phyloP scores from a whole-genome alignment of 768 basidiomycete species.

The Mycena albidolilacea region DNA sequence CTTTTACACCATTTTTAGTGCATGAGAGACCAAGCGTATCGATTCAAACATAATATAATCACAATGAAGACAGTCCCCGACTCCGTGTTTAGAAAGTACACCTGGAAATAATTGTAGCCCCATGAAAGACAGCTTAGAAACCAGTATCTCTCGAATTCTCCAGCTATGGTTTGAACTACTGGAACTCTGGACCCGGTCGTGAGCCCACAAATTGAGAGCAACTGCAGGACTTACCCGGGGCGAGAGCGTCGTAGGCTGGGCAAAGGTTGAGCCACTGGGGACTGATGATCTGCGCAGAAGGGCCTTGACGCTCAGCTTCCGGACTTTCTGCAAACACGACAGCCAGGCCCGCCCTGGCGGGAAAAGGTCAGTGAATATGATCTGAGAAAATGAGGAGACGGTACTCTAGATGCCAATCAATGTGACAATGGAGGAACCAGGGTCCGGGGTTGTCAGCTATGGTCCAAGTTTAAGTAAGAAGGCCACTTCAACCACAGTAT shows the following conservation, averaged over 20 bases:
- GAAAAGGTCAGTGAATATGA: background rate
- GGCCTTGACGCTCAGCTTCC: constrained; percentile 44
- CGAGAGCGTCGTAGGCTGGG: constrained; percentile 28
- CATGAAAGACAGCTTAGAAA: no score
- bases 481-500: background rate
- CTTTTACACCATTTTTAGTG: no score
- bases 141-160: no score
- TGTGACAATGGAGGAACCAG: constrained; percentile 16
- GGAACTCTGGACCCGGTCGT: no score
- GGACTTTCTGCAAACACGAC: constrained; percentile 56
- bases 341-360: constrained; percentile 51
- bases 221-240: background rate
- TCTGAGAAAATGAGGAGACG: background rate
- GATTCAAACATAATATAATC: no score
- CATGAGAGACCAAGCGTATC: no score
- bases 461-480: background rate
- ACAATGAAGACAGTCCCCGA: no score
- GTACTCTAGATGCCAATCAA: constrained; percentile 53
- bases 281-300: constrained; percentile 43
- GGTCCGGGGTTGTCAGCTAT: background rate
- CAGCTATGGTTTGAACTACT: no score
- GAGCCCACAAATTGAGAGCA: no score
- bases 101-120: no score
- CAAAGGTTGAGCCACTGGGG: constrained; percentile 38
- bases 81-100: no score